Evolutionary conservation across 2,329 filamentous ascomycete species (phyloP).

Genomic region (Venturia nashicola): DNA sequence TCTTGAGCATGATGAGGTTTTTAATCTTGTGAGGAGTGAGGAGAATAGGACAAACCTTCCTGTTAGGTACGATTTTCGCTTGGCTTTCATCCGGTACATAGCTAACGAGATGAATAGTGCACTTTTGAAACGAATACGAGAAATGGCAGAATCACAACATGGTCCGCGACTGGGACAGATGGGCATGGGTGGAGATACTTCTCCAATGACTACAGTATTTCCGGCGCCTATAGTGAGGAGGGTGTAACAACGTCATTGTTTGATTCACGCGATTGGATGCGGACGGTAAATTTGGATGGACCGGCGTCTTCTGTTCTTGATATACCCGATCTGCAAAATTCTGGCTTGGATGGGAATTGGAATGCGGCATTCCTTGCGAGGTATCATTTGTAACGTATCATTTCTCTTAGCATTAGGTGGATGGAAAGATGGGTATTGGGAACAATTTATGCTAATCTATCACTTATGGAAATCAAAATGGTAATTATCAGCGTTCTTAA

Average conservation of each 20-base stretch:
- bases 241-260: neutral
- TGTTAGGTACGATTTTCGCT: slow-evolving; percentile 8
- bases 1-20: slow-evolving; percentile 38
- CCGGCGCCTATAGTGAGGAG: neutral
- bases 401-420: neutral
- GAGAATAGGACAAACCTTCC: slow-evolving; percentile 10
- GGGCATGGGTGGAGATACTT: neutral
- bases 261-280: neutral
- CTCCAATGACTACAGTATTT: neutral
- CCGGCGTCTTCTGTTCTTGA: neutral
- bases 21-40: slow-evolving; percentile 24
- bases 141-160: slow-evolving; percentile 24
- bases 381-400: neutral
- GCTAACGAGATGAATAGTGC: slow-evolving; percentile 18
- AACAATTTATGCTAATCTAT: neutral
- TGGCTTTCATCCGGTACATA: neutral
- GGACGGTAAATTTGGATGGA: neutral
- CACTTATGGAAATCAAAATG: neutral
- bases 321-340: neutral
- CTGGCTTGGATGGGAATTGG: neutral
- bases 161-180: neutral
- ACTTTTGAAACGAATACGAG: slow-evolving; percentile 34
- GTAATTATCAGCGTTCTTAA: too few relatives aligned
- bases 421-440: neutral
- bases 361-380: neutral